Percentiles rank a stretch among this genome's conserved stretches.
Evolutionary conservation across 179 eudicot species (phyloP).

Genomic region (Actinidia arguta): DNA sequence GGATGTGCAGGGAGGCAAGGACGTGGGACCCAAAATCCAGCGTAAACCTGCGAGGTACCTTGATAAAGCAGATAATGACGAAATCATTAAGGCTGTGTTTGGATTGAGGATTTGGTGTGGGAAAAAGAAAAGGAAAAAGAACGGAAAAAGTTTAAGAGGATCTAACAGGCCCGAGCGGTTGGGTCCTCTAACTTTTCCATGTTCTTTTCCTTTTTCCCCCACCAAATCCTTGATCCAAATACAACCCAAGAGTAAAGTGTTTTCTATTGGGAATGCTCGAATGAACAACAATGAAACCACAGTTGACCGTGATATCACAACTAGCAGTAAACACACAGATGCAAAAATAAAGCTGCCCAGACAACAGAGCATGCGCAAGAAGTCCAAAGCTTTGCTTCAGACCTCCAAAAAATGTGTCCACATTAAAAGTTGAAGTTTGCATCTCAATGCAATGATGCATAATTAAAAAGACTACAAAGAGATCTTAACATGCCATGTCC

Average conservation of each 20-base stretch:
- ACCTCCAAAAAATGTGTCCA: not conserved
- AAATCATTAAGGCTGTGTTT: too few relatives aligned
- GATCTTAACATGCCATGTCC: constrained; percentile 1
- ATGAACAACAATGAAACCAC: not conserved
- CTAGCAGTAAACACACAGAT: not conserved
- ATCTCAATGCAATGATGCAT: not conserved
- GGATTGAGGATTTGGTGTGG: too few relatives aligned
- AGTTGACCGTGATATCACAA: not conserved
- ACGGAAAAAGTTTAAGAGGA: too few relatives aligned
- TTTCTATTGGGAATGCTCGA: not conserved
- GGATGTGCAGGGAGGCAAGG: not conserved
- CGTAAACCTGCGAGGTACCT: not conserved
- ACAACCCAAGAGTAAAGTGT: not conserved
- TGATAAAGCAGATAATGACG: constrained; percentile 4
- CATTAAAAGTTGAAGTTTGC: not conserved
- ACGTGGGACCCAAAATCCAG: not conserved
- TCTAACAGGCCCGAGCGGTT: too few relatives aligned
- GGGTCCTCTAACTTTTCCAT: too few relatives aligned
- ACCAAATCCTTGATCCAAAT: too few relatives aligned
- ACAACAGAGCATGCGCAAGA: not conserved
- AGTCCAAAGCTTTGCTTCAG: constrained; percentile 7
- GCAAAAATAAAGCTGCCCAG: constrained; percentile 1
- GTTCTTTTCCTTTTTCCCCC: too few relatives aligned
- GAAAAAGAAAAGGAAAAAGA: too few relatives aligned
- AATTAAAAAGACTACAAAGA: not conserved